phyloP scores from a whole-genome alignment of 768 basidiomycete species.

The Suillus fuscotomentosus region DNA sequence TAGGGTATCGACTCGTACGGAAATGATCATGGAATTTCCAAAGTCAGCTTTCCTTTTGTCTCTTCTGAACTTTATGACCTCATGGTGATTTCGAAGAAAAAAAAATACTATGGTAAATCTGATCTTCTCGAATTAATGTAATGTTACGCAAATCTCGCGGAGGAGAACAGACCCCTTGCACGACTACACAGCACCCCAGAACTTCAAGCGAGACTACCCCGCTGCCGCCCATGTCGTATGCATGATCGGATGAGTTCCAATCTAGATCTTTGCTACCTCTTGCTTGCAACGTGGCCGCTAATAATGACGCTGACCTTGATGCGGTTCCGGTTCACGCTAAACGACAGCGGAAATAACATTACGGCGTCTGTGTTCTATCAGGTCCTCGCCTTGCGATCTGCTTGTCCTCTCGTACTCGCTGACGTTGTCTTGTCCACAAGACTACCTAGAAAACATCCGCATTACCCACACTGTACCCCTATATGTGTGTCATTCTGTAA shows the following conservation, averaged over 20 bases:
- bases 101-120: slow-evolving; percentile 42
- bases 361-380: slow-evolving; percentile 42
- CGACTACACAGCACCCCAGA: slow-evolving; percentile 60
- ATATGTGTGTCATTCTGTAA: slow-evolving; percentile 34
- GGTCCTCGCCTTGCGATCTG: slow-evolving; percentile 22
- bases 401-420: not conserved
- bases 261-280: not conserved
- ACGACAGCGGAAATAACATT: slow-evolving; percentile 53
- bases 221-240: slow-evolving; percentile 51
- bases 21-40: slow-evolving; percentile 53
- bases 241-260: slow-evolving; percentile 46
- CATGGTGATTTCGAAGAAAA: slow-evolving; percentile 36
- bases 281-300: slow-evolving; percentile 4
- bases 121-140: not conserved
- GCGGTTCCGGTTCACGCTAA: slow-evolving; percentile 37
- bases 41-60: slow-evolving; percentile 23
- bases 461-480: slow-evolving; percentile 34
- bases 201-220: slow-evolving; percentile 48
- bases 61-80: not conserved
- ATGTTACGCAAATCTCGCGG: not conserved
- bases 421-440: slow-evolving; percentile 22
- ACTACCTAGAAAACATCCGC: slow-evolving; percentile 48
- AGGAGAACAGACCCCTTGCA: slow-evolving; percentile 35
- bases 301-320: not conserved
- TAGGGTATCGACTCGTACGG: slow-evolving; percentile 52